Percentiles rank a stretch among this genome's conserved stretches.
Conservation (phyloP, 176 grass and related monocot genomes). For the Rhynchospora pubera region DNA sequence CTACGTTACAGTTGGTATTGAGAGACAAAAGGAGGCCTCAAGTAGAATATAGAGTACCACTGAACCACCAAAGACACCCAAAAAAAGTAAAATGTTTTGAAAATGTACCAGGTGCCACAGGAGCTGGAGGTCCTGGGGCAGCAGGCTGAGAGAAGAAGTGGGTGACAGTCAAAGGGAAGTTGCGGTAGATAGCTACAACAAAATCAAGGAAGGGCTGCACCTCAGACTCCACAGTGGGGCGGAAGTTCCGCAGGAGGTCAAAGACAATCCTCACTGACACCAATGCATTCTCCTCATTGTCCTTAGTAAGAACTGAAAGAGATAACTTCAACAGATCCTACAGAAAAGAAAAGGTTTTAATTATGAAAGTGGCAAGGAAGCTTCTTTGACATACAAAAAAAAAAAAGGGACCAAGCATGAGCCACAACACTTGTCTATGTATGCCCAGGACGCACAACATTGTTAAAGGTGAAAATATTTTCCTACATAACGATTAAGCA, state of each 20-base stretch:
- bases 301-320: conserved; percentile 73
- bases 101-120: conserved; percentile 22
- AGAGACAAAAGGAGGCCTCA: background rate
- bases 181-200: conserved; percentile 75
- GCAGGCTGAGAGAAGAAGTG: conserved; percentile 70
- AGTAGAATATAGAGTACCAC: background rate
- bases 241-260: conserved; percentile 94
- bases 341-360: conserved; percentile 3
- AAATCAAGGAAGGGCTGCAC: conserved; percentile 98
- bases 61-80: background rate
- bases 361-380: background rate
- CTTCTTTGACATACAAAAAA: background rate
- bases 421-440: background rate
- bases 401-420: background rate
- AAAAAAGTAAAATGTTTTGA: background rate
- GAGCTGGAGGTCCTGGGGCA: conserved; percentile 22
- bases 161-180: conserved; percentile 56
- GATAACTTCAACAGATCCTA: conserved; percentile 97
- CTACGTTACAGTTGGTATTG: background rate
- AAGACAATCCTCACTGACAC: conserved; percentile 92
- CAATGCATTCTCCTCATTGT: conserved; percentile 94
- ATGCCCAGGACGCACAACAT: background rate
- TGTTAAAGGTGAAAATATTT: background rate
- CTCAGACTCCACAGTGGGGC: conserved; percentile 93
- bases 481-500: background rate